Conservation (phyloP, 257 asterid species). For the Ajuga chamaepitys region DNA sequence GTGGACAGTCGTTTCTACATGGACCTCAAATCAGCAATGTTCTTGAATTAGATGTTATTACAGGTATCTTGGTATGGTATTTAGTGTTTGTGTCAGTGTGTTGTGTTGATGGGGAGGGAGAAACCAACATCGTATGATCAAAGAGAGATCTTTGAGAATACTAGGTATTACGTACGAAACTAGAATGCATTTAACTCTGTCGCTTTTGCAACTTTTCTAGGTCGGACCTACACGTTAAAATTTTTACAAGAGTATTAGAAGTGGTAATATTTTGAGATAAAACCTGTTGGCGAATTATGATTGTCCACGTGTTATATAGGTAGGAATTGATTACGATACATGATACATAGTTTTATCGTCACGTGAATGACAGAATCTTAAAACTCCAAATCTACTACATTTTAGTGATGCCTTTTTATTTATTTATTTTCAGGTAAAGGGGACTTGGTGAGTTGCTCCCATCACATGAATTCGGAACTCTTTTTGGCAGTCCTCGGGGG, state of each 20-base stretch:
- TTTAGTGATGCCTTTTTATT: neutral
- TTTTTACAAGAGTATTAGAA: neutral
- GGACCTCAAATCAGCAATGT: constrained; percentile 80
- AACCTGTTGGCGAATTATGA: neutral
- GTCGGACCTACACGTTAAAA: neutral
- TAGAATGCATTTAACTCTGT: constrained; percentile 3
- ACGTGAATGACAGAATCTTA: neutral
- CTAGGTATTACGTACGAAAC: constrained; percentile 12
- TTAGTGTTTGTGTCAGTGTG: neutral
- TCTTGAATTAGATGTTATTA: constrained; percentile 55
- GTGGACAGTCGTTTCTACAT: constrained; percentile 58
- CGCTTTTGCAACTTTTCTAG: neutral
- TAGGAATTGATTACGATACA: neutral
- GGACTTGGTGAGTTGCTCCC: constrained; percentile 40
- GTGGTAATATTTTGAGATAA: neutral
- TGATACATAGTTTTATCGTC: neutral
- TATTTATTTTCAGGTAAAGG: constrained; percentile 37
- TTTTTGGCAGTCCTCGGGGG: constrained; percentile 57
- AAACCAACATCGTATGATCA: neutral
- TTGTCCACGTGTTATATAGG: constrained; percentile 23
- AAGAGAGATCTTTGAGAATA: constrained; percentile 4
- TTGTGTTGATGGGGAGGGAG: neutral
- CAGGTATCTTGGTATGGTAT: constrained; percentile 47
- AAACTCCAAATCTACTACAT: neutral
- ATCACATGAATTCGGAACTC: constrained; percentile 31